Evolutionary conservation across 2,329 filamentous ascomycete genomes (phyloP).

Genomic region (Fusarium camptoceras): DNA sequence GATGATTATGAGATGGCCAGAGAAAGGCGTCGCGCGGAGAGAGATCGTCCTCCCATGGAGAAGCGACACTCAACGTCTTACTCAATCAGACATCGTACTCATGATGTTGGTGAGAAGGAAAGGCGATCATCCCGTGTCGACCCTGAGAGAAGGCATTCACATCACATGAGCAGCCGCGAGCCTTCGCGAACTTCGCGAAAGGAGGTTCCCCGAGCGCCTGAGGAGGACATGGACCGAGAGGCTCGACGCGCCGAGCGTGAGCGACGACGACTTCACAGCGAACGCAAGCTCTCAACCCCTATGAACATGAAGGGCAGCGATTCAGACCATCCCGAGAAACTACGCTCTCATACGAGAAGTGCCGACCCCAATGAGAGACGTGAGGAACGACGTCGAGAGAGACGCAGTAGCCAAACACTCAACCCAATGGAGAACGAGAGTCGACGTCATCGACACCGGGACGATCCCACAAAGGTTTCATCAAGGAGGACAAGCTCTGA

Average conservation of each 20-base stretch:
- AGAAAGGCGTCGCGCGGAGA: slow-evolving; percentile 12
- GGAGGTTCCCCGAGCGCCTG: slow-evolving; percentile 1
- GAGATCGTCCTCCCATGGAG: slow-evolving; percentile 16
- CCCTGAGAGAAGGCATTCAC: background rate
- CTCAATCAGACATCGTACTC: slow-evolving; percentile 14
- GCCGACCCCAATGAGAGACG: slow-evolving; percentile 9
- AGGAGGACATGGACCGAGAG: slow-evolving; percentile 10
- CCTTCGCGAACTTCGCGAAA: slow-evolving; percentile 9
- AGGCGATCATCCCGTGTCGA: slow-evolving; percentile 1
- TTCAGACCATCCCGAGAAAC: slow-evolving; percentile 6
- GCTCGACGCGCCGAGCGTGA: slow-evolving; percentile 25
- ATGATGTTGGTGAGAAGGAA: background rate
- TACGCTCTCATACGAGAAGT: slow-evolving; percentile 1
- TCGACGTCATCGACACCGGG: slow-evolving; percentile 1
- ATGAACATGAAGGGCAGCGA: slow-evolving; percentile 13
- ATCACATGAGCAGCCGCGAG: slow-evolving; percentile 17
- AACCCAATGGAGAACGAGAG: slow-evolving; percentile 19
- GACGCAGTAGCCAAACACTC: slow-evolving; percentile 15
- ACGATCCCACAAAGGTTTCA: slow-evolving; percentile 8
- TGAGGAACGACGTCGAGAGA: slow-evolving; percentile 1
- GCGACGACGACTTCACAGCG: slow-evolving; percentile 19
- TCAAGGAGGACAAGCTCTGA: slow-evolving; percentile 9
- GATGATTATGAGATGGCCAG: slow-evolving; percentile 13
- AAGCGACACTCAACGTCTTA: slow-evolving; percentile 25
- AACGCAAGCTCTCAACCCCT: slow-evolving; percentile 3